Percentiles rank a stretch among this genome's conserved stretches.
Conservation (phyloP, 768 basidiomycete species). For the Sporobolomyces roseus region DNA sequence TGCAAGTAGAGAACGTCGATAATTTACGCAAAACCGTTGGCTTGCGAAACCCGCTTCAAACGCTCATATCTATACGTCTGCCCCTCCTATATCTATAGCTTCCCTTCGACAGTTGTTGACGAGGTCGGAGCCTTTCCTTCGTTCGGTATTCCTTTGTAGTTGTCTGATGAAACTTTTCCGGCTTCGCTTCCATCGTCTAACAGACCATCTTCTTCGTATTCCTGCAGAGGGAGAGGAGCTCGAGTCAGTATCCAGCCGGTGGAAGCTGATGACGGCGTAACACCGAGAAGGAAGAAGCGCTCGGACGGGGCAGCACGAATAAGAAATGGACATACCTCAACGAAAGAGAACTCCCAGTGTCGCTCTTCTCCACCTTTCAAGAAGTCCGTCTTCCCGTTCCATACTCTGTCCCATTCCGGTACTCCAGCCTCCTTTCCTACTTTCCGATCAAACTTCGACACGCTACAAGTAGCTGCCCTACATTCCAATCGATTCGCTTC, state of each 20-base stretch:
- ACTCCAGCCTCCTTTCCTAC: neutral
- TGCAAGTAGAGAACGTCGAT: neutral
- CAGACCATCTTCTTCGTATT: conserved; percentile 37
- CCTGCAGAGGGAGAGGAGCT: conserved; percentile 5
- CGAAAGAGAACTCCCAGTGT: conserved; percentile 39
- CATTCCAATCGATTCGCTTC: conserved; percentile 14
- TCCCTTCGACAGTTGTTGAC: neutral
- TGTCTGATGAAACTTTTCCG: conserved; percentile 19
- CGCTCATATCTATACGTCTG: neutral
- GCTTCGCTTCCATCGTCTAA: conserved; percentile 29
- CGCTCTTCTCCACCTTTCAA: conserved; percentile 35
- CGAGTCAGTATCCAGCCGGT: too few species aligned
- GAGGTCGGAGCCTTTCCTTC: conserved; percentile 11
- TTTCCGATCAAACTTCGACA: conserved; percentile 26
- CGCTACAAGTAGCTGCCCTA: conserved; percentile 32
- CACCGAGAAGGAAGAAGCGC: too few species aligned
- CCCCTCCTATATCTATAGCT: neutral
- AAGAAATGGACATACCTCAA: conserved; percentile 12
- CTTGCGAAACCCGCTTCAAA: neutral
- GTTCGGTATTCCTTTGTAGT: conserved; percentile 33
- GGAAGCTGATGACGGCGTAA: too few species aligned
- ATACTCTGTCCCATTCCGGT: conserved; percentile 13
- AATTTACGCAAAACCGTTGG: neutral
- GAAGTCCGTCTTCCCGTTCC: conserved; percentile 33
- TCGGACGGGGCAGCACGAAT: neutral